Percentiles rank a stretch among this genome's conserved stretches.
Evolutionary conservation across 306 rosid species (phyloP).

Genomic region (Inga oerstediana): DNA sequence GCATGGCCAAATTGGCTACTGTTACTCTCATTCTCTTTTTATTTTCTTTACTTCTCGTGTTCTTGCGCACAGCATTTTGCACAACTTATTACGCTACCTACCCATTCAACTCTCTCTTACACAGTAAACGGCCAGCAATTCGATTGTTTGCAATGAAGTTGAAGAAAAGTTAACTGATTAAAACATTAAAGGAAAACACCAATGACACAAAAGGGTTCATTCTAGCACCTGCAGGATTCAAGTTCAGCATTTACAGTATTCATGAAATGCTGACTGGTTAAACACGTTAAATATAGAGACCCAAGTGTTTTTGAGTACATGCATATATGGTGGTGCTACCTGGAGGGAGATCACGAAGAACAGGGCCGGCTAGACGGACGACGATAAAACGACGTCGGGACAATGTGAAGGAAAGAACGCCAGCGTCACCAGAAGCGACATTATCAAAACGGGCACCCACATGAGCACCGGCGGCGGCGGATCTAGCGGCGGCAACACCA

Average conservation of each 20-base stretch:
- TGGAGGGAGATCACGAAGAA: neutral
- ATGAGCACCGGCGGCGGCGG: constrained; percentile 22
- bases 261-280: neutral
- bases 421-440: constrained; percentile 21
- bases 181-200: neutral
- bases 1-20: neutral
- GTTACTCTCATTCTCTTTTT: no score
- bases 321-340: neutral
- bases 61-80: neutral
- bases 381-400: neutral
- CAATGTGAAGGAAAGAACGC: constrained; percentile 13
- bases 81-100: neutral
- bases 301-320: neutral
- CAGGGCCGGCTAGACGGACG: neutral
- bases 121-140: neutral
- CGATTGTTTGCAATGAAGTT: neutral
- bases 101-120: neutral
- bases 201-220: neutral
- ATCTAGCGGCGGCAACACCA: constrained; percentile 25
- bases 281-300: neutral
- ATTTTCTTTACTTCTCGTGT: neutral
- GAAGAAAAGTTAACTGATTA: neutral
- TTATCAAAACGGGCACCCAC: constrained; percentile 28
- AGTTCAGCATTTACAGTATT: neutral
- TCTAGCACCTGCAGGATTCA: neutral